Percentiles rank a stretch among this genome's conserved stretches.
Conservation (phyloP, 2,329 filamentous ascomycete genomes). For the Penicillium hesseltinei region DNA sequence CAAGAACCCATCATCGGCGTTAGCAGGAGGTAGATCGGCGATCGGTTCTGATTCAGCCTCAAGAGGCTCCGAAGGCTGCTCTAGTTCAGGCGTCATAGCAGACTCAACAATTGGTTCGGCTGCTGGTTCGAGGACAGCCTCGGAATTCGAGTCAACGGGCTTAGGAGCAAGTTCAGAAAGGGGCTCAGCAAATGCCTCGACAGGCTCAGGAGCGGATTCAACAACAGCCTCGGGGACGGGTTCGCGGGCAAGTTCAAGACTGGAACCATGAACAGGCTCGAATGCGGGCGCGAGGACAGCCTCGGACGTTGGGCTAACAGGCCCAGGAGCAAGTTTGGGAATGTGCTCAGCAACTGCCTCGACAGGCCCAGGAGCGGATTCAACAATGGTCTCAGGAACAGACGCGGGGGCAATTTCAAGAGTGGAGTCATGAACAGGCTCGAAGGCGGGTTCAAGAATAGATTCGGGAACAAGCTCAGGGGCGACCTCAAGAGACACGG, state of each 20-base stretch:
- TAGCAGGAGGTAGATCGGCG: slow-evolving; percentile 19
- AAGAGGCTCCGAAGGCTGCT: slow-evolving; percentile 3
- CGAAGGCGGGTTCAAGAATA: not conserved
- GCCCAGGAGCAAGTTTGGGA: slow-evolving; percentile 1
- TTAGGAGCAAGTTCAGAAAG: slow-evolving; percentile 1
- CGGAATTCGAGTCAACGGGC: not conserved
- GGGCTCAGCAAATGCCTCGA: slow-evolving; percentile 8
- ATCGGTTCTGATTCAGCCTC: slow-evolving; percentile 25
- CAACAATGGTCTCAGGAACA: slow-evolving; percentile 12
- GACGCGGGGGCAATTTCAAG: slow-evolving; percentile 2
- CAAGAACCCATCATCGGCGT: slow-evolving; percentile 19
- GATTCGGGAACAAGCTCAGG: slow-evolving; percentile 13
- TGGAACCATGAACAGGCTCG: not conserved
- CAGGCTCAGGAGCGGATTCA: not conserved
- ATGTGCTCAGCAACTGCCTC: slow-evolving; percentile 9
- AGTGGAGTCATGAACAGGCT: not conserved
- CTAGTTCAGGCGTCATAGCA: not conserved
- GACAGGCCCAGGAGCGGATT: not conserved
- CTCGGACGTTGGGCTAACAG: not conserved
- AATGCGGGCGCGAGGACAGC: not conserved
- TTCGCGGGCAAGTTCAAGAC: slow-evolving; percentile 1
- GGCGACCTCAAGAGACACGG: not conserved
- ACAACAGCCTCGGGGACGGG: slow-evolving; percentile 13
- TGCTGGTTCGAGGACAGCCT: not conserved
- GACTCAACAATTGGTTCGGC: not conserved